Conservation (phyloP, 495 filamentous ascomycete species). For the Sordaria brevicollis region DNA sequence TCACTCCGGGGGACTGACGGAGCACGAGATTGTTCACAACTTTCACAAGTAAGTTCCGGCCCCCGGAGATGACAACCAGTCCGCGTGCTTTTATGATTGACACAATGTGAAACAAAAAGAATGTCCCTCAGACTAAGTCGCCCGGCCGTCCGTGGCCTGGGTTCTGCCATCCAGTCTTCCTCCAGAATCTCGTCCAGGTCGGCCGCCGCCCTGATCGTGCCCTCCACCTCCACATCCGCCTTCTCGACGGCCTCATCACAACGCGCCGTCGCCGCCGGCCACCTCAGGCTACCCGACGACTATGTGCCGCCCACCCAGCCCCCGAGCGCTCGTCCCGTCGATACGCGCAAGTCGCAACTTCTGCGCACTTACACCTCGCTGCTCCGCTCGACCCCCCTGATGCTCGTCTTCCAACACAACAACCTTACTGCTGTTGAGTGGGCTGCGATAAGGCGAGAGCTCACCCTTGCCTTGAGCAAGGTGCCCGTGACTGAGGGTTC, state of each 20-base stretch:
- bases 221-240: conserved; percentile 6
- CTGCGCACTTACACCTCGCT: conserved; percentile 88
- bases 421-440: conserved; percentile 84
- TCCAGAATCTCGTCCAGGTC: conserved; percentile 10
- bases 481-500: conserved; percentile 23
- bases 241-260: conserved; percentile 14
- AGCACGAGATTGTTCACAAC: not conserved
- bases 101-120: not conserved
- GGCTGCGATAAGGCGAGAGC: conserved; percentile 75
- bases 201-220: conserved; percentile 8
- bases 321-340: conserved; percentile 75
- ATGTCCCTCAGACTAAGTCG: conserved; percentile 26
- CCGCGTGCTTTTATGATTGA: not conserved
- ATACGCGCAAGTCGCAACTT: conserved; percentile 88
- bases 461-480: conserved; percentile 55
- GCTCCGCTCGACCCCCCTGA: conserved; percentile 76
- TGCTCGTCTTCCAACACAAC: conserved; percentile 95
- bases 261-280: conserved; percentile 28
- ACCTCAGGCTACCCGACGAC: conserved; percentile 44
- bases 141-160: conserved; percentile 17
- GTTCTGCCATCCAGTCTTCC: conserved; percentile 10
- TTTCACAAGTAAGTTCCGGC: not conserved
- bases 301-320: conserved; percentile 64
- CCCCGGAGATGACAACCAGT: not conserved
- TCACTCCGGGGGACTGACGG: not conserved